Evolutionary conservation across 805 yeast species (phyloP), one percentile per base, ranked within the genome.

Genomic region (Helenozyma baotianmanensis): DNA sequence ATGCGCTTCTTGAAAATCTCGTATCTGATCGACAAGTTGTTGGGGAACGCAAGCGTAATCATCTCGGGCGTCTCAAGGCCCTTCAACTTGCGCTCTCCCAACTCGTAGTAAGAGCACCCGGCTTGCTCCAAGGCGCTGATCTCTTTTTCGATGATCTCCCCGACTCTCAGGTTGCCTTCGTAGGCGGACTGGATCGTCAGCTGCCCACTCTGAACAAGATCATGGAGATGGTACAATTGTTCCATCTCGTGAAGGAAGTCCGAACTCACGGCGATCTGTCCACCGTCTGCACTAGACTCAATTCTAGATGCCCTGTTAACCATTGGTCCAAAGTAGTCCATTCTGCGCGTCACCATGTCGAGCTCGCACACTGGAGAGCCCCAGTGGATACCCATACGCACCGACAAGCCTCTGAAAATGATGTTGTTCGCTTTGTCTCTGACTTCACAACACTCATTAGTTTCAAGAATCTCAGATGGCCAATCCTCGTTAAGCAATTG

Each of bases 271-370:
- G 95, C 79, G 18, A 90, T 85, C 58, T 90, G 96, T n/a, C 99
- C 99, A 39, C 99, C 99, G 58, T 87, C 96, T 0, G 98, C 99
- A 31, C 86, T 83, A 6, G 95, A 84, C 53, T 89, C 81, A 16
- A 92, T 90, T 50, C 99, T 73, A 1, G 97, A 81, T 1, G 99
- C 86, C 32, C 96, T 72, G 51, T 92, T 92, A 21, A 92, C 99
- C 88, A 92, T 89, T 0, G 99, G 98, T 0, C 99, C 99, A 49
- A 92, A 83, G 59, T 92, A 92, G 62, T 92, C 99, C 98, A 92
- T 92, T 65, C 99, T 78, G 46, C 88, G 78, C 0, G 98, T 92
- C 33, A 89, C 89, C 39, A 90, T 82, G 64, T 92, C 99, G 6
- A 82, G 75, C 57, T 92, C 99, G 50, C 95, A 86, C 25, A 90